Evolutionary conservation across 2,329 filamentous ascomycete species (phyloP).

Genomic region (Monosporascus sp.): DNA sequence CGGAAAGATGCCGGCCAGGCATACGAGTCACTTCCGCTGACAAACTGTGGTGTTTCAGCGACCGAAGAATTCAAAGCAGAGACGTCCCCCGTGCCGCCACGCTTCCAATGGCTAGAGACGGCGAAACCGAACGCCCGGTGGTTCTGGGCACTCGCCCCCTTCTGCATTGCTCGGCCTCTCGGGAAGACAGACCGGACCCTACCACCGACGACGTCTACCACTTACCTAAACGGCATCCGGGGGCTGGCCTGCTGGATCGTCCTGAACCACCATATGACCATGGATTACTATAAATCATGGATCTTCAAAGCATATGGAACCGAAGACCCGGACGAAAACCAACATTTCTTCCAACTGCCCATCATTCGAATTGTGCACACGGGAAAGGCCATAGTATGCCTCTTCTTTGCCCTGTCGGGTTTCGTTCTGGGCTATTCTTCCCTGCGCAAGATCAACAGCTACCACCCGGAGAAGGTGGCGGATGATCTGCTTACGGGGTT

Average conservation of each 20-base stretch:
- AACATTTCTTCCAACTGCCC: background rate
- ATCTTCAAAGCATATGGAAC: background rate
- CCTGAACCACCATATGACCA: conserved; percentile 2
- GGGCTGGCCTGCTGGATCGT: conserved; percentile 3
- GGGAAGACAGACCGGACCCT: conserved; percentile 1
- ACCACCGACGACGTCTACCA: background rate
- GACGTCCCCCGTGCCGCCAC: background rate
- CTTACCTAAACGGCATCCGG: conserved; percentile 4
- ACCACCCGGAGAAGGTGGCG: background rate
- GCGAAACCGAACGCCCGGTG: background rate
- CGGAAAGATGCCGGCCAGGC: background rate
- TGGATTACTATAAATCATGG: background rate
- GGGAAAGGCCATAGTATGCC: conserved; percentile 2
- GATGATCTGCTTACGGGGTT: conserved; percentile 1
- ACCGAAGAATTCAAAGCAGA: background rate
- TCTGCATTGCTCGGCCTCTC: conserved; percentile 1
- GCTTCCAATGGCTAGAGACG: background rate
- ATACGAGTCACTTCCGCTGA: background rate
- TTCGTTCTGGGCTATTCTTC: conserved; percentile 2
- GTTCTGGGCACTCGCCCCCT: background rate
- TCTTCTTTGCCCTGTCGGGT: conserved; percentile 4
- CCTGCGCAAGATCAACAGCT: background rate
- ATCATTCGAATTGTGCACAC: background rate
- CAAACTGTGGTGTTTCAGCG: background rate
- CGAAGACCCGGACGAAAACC: background rate